Conservation (phyloP, 768 basidiomycete species). For the Kwoniella pini region DNA sequence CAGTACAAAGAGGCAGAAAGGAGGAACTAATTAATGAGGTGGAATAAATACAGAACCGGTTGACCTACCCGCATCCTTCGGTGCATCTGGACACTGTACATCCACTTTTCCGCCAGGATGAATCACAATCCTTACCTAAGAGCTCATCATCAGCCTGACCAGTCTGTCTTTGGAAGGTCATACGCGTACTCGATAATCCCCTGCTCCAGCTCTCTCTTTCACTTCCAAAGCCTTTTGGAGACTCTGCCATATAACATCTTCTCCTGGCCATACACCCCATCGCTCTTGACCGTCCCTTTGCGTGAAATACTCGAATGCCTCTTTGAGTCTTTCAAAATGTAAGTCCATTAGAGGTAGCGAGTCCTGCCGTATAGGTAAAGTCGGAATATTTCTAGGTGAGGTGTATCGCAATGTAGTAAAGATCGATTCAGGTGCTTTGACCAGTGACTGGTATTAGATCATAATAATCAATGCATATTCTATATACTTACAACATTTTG, state of each 20-base stretch:
- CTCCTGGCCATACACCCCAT: constrained; percentile 43
- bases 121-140: constrained; percentile 37
- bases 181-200: constrained; percentile 41
- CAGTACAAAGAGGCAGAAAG: no score
- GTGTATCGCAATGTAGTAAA: constrained; percentile 48
- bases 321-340: constrained; percentile 35
- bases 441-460: not conserved
- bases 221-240: constrained; percentile 18
- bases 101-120: constrained; percentile 24
- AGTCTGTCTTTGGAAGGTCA: not conserved
- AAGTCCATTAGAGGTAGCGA: constrained; percentile 31
- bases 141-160: not conserved
- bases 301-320: constrained; percentile 31
- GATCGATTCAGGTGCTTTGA: constrained; percentile 11
- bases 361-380: constrained; percentile 6
- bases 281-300: constrained; percentile 18
- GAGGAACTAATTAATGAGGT: no score
- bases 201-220: constrained; percentile 12
- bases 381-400: constrained; percentile 5
- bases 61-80: constrained; percentile 25
- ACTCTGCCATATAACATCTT: constrained; percentile 29
- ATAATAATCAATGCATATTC: constrained; percentile 10
- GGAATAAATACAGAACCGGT: no score
- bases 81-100: constrained; percentile 32
- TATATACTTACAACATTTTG: not conserved